These are phyloP conservation scores for Calonectria hawksworthii DNA, from an alignment of 2,329 filamentous ascomycete species.

Conservation along the genomic window DNA sequence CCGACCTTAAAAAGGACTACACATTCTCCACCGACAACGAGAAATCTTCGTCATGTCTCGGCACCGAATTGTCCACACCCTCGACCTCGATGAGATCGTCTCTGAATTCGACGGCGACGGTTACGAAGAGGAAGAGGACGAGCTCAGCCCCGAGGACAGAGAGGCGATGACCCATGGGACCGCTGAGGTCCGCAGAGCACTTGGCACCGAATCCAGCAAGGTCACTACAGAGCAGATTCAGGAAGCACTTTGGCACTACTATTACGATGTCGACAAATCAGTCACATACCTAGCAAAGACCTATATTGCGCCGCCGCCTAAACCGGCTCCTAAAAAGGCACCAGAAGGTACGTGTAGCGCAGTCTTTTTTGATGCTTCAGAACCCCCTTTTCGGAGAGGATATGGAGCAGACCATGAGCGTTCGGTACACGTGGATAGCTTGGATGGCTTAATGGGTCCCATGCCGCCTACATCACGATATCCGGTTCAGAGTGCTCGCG, in stretches of 20 bases:
- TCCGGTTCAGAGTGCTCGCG: conserved; percentile 37
- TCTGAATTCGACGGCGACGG: conserved; percentile 65
- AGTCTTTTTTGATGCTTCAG: conserved; percentile 50
- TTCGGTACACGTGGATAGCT: conserved; percentile 28
- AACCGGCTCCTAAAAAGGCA: conserved; percentile 58
- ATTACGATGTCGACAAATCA: conserved; percentile 90
- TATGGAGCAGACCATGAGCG: conserved; percentile 51
- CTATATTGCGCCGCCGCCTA: conserved; percentile 62
- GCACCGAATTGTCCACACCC: conserved; percentile 54
- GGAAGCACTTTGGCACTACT: conserved; percentile 95
- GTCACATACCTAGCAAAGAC: conserved; percentile 83
- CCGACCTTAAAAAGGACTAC: background rate
- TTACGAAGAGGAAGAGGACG: conserved; percentile 60
- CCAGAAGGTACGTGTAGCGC: conserved; percentile 58
- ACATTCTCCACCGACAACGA: background rate
- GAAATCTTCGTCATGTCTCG: conserved; percentile 39
- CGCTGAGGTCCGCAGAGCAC: conserved; percentile 72
- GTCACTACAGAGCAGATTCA: conserved; percentile 79
- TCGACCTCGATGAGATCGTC: conserved; percentile 62
- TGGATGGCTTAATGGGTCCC: conserved; percentile 14
- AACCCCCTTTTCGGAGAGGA: conserved; percentile 43
- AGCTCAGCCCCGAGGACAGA: conserved; percentile 63
- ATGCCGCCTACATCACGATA: conserved; percentile 16
- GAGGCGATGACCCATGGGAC: conserved; percentile 74
- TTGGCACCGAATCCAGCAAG: conserved; percentile 72